phyloP scores from a whole-genome alignment of 2,329 filamentous ascomycete genomes.

The Bipolaris cookei region DNA sequence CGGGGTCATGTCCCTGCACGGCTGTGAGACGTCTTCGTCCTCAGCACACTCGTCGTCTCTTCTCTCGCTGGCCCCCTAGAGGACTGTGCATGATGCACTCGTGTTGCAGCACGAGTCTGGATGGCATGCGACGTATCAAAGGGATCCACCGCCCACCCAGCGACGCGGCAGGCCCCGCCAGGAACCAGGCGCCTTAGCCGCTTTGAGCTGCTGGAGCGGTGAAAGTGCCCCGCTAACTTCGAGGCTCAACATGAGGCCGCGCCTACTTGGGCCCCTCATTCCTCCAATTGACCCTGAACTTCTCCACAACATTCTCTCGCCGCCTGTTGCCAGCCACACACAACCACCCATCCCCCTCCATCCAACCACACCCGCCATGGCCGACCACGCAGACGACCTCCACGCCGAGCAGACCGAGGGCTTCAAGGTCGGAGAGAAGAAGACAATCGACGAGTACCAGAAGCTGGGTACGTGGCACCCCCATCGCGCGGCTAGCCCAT shows the following conservation, averaged over 20 bases:
- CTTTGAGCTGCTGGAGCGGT: slow-evolving; percentile 23
- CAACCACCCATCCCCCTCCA: slow-evolving; percentile 3
- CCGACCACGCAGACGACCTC: slow-evolving; percentile 73
- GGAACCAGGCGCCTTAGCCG: slow-evolving; percentile 26
- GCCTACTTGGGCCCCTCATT: slow-evolving; percentile 17
- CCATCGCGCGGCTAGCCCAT: not conserved
- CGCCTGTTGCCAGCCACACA: slow-evolving; percentile 4
- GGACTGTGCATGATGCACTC: not conserved
- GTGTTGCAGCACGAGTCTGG: slow-evolving; percentile 17
- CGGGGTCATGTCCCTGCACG: slow-evolving; percentile 14
- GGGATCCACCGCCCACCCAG: slow-evolving; percentile 13
- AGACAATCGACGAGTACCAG: slow-evolving; percentile 93
- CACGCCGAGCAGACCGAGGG: slow-evolving; percentile 87
- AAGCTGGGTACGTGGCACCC: slow-evolving; percentile 75
- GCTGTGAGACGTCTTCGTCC: slow-evolving; percentile 9
- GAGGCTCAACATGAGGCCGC: slow-evolving; percentile 27
- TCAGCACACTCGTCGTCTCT: not conserved
- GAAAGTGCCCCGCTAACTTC: slow-evolving; percentile 35
- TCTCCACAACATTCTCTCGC: slow-evolving; percentile 18
- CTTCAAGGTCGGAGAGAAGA: slow-evolving; percentile 99
- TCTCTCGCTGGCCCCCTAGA: not conserved
- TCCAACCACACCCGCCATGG: slow-evolving; percentile 31
- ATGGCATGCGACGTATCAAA: slow-evolving; percentile 12
- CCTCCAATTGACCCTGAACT: slow-evolving; percentile 18
- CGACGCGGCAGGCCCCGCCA: slow-evolving; percentile 24